A percentile compares a stretch with the other conserved stretches of the same genome.
These are phyloP conservation scores for Epichloe amarillans DNA, from an alignment of 2,329 filamentous ascomycete species.

Conservation along the genomic window DNA sequence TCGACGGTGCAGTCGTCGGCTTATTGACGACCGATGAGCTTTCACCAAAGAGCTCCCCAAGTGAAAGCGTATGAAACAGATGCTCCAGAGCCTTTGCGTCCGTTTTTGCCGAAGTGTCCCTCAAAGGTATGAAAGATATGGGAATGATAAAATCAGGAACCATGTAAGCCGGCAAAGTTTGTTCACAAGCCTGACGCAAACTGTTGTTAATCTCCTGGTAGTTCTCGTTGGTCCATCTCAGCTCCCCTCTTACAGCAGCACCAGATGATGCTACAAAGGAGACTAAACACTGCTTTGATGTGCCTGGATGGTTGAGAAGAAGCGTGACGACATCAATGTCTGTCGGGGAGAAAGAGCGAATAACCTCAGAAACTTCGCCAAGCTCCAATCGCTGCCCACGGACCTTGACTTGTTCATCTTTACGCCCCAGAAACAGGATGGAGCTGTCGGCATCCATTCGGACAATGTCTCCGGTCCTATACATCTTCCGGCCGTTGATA, in stretches of 20 bases:
- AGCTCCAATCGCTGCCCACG: slow-evolving; percentile 8
- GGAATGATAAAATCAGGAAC: slow-evolving; percentile 6
- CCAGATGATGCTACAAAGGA: background rate
- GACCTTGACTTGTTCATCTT: slow-evolving; percentile 9
- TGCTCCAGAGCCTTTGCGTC: slow-evolving; percentile 2
- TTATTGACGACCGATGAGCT: background rate
- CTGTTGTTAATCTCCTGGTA: background rate
- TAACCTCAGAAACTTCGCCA: slow-evolving; percentile 2
- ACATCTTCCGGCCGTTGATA: slow-evolving; percentile 5
- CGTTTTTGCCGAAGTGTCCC: slow-evolving; percentile 4
- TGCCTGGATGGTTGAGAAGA: background rate
- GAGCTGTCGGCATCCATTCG: slow-evolving; percentile 9
- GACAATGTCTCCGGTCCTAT: slow-evolving; percentile 10
- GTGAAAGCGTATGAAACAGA: slow-evolving; percentile 3
- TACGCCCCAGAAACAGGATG: slow-evolving; percentile 7
- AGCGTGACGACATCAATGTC: background rate
- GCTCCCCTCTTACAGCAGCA: background rate
- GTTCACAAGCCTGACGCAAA: background rate
- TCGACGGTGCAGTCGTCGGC: background rate
- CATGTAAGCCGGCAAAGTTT: slow-evolving; percentile 6
- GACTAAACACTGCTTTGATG: background rate
- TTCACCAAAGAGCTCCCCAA: slow-evolving; percentile 1
- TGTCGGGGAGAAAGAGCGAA: background rate
- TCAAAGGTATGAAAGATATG: slow-evolving; percentile 2
- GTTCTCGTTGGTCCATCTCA: background rate